Conservation (phyloP, 352 stramenopile species). For the Phytophthora citricola region DNA sequence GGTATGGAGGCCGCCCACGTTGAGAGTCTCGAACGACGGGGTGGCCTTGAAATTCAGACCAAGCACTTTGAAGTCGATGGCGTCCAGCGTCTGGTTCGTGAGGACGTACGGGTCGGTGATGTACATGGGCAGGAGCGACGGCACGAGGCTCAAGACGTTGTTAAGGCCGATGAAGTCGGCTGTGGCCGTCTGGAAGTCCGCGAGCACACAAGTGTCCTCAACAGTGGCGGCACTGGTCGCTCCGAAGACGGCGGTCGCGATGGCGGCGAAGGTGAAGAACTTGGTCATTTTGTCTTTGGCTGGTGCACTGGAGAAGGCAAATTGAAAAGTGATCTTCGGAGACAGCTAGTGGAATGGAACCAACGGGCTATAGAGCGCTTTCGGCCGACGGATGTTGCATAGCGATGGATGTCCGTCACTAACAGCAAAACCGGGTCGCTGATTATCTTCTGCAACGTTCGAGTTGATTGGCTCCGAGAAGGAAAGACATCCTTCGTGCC, state of each 20-base stretch:
- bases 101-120: slow-evolving; percentile 38
- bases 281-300: slow-evolving; percentile 45
- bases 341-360: neutral
- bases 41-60: slow-evolving; percentile 39
- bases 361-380: slow-evolving; percentile 13
- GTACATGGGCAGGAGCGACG: slow-evolving; percentile 37
- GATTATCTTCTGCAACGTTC: slow-evolving; percentile 12
- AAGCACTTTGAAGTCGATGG: slow-evolving; percentile 41
- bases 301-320: slow-evolving; percentile 34
- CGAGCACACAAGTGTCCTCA: slow-evolving; percentile 29
- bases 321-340: slow-evolving; percentile 30
- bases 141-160: slow-evolving; percentile 35
- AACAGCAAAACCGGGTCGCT: slow-evolving; percentile 26
- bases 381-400: slow-evolving; percentile 13
- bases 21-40: slow-evolving; percentile 37
- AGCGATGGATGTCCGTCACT: slow-evolving; percentile 13
- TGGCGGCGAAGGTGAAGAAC: slow-evolving; percentile 42
- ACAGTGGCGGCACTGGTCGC: slow-evolving; percentile 28
- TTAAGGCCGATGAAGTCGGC: slow-evolving; percentile 37
- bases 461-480: slow-evolving; percentile 8
- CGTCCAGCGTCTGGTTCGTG: slow-evolving; percentile 35
- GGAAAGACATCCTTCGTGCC: slow-evolving; percentile 4
- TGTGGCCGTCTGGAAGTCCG: slow-evolving; percentile 29
- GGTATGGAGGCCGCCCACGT: slow-evolving; percentile 37
- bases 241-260: slow-evolving; percentile 21